These are phyloP conservation scores for Chenopodium formosanum DNA, from an alignment of 148 eudicot species.

Conservation along the genomic window DNA sequence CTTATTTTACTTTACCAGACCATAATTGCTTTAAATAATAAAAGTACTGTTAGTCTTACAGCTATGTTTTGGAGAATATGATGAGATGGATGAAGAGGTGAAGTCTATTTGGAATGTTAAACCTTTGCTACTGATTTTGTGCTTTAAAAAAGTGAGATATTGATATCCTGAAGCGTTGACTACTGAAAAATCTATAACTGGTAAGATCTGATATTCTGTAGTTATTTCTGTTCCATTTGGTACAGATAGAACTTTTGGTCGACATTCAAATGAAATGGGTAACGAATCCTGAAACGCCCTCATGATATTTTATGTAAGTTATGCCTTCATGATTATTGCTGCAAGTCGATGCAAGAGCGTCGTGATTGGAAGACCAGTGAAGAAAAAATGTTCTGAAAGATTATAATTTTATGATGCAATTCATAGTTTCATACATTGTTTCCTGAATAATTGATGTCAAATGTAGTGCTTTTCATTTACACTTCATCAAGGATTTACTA, in stretches of 20 bases:
- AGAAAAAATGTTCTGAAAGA: too few species aligned
- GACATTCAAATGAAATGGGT: neutral
- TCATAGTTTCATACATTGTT: too few species aligned
- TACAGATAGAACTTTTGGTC: neutral
- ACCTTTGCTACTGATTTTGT: neutral
- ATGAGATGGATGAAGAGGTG: conserved; percentile 23
- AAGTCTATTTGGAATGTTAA: conserved; percentile 20
- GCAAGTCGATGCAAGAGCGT: neutral
- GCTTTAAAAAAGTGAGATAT: neutral
- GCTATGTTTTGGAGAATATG: conserved; percentile 20
- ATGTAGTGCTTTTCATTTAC: too few species aligned
- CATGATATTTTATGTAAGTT: neutral
- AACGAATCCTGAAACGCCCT: neutral
- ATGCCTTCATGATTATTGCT: neutral
- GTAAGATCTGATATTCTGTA: neutral
- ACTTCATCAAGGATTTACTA: too few species aligned
- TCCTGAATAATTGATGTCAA: too few species aligned
- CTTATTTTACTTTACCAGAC: neutral
- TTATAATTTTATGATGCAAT: too few species aligned
- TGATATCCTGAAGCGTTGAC: conserved; percentile 3
- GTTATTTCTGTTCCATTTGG: neutral
- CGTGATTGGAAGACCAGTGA: too few species aligned
- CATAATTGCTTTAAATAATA: neutral
- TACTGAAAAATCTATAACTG: neutral
- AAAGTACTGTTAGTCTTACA: neutral